Base-by-base conservation (phyloP, 2,329 filamentous ascomycete species). In the Zalaria sp. region DNA sequence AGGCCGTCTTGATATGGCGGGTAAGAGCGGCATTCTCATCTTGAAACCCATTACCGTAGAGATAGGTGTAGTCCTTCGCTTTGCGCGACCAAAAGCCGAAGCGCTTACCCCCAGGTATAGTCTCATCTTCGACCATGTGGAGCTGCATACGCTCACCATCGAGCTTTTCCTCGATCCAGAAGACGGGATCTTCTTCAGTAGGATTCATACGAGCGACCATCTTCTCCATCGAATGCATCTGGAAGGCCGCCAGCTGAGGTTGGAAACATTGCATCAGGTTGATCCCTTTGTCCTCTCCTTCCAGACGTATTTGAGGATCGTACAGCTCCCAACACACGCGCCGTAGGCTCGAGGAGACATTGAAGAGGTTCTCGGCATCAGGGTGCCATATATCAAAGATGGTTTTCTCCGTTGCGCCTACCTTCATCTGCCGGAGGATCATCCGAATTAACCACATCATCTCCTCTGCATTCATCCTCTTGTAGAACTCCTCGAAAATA, bases 131-230 rank as follows among this genome's bases (percentile, higher is more conserved):
- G 8, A 75, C 62, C 82, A 96, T 88, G 59, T 98, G 91, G 57
- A 98, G 72, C 59, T 98, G 91, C 81, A 98, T 95, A 26, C 91
- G 77, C 62, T 98, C 91, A 1, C 91, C 91, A 51, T 98, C 91
- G 5, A 98, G 68, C 61, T 98, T 98, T 63, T 98, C 91, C 59
- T 98, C 91, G 38, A 96, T 91, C 87, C 88, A 96, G 55, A 93
- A 98, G 5, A 82, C 77, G 0, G 72, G 68, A 40, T 93, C 79
- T 0, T 84, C 78, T 25, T 80, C 73, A 0, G 76, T 80, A 0
- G 73, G 69, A 2, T 76, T 73, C 61, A 81, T 75, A 36, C 65
- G 78, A 11, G 76, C 68, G 1, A 93, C 77, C 74, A 93, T 85
- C 55, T 79, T 83, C 42, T 86, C 75, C 51, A 94, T 85, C 0